A percentile compares a stretch with the other conserved stretches of the same genome.
Conservation (phyloP, 768 basidiomycete genomes). For the Clitopilus passeckerianus region DNA sequence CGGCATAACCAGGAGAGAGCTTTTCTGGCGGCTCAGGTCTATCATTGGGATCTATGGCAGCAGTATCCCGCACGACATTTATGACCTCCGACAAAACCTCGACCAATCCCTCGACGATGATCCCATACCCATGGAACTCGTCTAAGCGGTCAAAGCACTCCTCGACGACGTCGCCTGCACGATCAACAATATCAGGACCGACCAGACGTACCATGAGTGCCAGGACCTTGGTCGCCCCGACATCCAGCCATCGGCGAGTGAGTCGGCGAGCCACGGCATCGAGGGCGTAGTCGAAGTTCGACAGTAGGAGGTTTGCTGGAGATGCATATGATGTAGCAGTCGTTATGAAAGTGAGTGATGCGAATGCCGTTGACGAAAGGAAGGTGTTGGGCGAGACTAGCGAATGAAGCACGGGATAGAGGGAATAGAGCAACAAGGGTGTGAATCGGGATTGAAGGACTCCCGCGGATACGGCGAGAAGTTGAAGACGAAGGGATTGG, state of each 20-base stretch:
- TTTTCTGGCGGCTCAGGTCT: constrained; percentile 9
- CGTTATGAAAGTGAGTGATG: constrained; percentile 67
- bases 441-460: constrained; percentile 71
- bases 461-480: constrained; percentile 66
- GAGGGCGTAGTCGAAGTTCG: constrained; percentile 96
- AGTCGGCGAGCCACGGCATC: constrained; percentile 86
- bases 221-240: constrained; percentile 86
- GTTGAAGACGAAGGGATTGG: constrained; percentile 62
- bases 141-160: constrained; percentile 97
- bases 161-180: constrained; percentile 91
- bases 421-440: constrained; percentile 65
- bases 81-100: constrained; percentile 86
- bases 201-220: constrained; percentile 82
- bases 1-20: not conserved
- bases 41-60: constrained; percentile 18
- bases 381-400: constrained; percentile 67
- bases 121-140: constrained; percentile 90
- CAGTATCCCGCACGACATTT: constrained; percentile 63
- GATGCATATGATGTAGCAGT: constrained; percentile 84
- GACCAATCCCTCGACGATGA: constrained; percentile 81
- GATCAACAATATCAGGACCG: constrained; percentile 80
- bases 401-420: constrained; percentile 87
- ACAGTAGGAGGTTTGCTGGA: constrained; percentile 79
- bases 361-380: constrained; percentile 71
- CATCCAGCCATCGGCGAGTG: constrained; percentile 74